Base-by-base conservation (phyloP, 768 basidiomycete species). In the Ephemerocybe angulata region DNA sequence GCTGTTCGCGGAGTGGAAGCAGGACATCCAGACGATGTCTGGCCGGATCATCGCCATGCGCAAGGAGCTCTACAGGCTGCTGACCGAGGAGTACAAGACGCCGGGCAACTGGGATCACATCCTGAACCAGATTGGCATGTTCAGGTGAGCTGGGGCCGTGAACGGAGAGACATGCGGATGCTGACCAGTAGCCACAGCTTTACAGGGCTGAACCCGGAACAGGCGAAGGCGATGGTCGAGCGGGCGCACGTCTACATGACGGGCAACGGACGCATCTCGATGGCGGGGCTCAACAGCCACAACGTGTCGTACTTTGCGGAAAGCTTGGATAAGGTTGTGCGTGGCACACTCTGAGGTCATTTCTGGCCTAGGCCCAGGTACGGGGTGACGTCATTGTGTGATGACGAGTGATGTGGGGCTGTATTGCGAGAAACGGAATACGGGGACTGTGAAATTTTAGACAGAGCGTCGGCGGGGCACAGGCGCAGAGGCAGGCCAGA, bases 71-170 rank as follows among this genome's bases (percentile, higher is more conserved):
- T 78, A 84, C 77, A 73, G 80, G 52, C 67, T 90, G 63, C 70
- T 97, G 66, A 88, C 82, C 19, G 78, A 90, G 59, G 86, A 88
- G 68, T 70, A 93, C 60, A 81, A 88, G 65, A 95, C 92, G 49
- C 94, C 94, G 3, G 93, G 94, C 5, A 85, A 84, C 65, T 99
- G 97, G 97, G 83, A 87, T n/a, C 96, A 98, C 72, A 96, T 99
- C 64, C 76, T 88, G 62, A 82, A 84, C 50, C 97, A 98, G 78
- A 98, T 98, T 71, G 96, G 95, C 54, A 97, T 96, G 95, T 97
- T 95, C 80, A 93, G 90, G 85, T 93, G 50, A 58, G 93, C 91
- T 93, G 3, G 94, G 90, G 15, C 70, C 96, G 74, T 96, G 93
- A 77, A 81, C 74, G 43, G 65, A 76, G 56, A 97, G 95, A 71